Evolutionary conservation across 163 green algal species (phyloP).

Genomic region (Prototheca wickerhamii): DNA sequence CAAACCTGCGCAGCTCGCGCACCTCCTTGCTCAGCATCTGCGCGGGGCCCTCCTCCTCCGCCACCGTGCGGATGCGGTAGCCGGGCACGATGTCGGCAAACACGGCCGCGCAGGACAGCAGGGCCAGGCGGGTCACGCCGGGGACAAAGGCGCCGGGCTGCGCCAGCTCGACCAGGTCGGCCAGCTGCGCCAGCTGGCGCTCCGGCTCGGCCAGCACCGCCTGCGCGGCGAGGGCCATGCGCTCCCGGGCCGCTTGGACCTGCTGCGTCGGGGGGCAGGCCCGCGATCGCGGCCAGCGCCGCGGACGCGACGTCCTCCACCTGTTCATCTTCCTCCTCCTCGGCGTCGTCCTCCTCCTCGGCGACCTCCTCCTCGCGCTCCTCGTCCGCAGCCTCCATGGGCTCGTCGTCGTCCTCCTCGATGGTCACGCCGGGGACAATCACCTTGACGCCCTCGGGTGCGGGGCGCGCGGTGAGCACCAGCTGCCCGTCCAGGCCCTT

Average conservation of each 20-base stretch:
- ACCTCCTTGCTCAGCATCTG: constrained; percentile 52
- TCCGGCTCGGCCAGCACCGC: constrained; percentile 55
- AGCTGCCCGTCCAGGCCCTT: constrained; percentile 52
- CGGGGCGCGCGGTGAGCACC: constrained; percentile 21
- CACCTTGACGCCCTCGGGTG: neutral
- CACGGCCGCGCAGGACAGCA: constrained; percentile 75
- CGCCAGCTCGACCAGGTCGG: constrained; percentile 37
- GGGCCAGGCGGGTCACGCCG: constrained; percentile 63
- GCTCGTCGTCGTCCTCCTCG: constrained; percentile 22
- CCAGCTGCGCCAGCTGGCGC: constrained; percentile 36
- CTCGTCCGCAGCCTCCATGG: constrained; percentile 16
- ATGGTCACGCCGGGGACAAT: constrained; percentile 45
- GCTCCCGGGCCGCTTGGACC: constrained; percentile 24
- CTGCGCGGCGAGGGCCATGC: constrained; percentile 50
- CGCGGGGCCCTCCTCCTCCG: neutral
- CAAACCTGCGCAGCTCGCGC: constrained; percentile 60
- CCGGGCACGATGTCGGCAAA: constrained; percentile 88
- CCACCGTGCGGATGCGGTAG: constrained; percentile 62
- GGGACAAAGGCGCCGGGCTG: neutral
- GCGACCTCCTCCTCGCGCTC: constrained; percentile 4
- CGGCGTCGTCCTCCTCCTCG: neutral
- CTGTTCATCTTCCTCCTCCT: constrained; percentile 3
- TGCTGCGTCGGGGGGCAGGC: too few relatives aligned
- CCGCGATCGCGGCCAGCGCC: too few relatives aligned
- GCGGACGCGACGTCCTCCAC: neutral